Evolutionary conservation across 1,284 basidiomycete genomes (phyloP), one percentile per base, ranked within the genome.

Genomic region (Cutaneotrichosporon sp.): DNA sequence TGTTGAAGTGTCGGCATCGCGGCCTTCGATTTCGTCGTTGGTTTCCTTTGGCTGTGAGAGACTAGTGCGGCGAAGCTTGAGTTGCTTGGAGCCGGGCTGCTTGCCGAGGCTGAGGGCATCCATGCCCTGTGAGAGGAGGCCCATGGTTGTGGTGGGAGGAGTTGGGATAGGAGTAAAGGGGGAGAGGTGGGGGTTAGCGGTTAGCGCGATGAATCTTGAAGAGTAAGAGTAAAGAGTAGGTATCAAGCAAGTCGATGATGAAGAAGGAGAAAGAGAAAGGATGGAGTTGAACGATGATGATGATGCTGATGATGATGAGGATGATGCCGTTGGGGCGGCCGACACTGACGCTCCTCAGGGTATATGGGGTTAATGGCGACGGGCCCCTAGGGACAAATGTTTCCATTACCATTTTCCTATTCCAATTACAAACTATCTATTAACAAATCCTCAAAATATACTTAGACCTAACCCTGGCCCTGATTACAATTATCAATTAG

Each of bases 1-100:
- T 8, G 66, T 67, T 27, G 60, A 63, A 8, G 68, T 72, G 60
- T 75, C 72, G 43, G 79, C 64, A 27, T 61, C 65, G 45, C 64
- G 61, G 3, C 66, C 70, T 34, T 70, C 66, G 26, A 25, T 25
- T 10, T 35, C 22, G 26, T 58, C 64, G 2, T 60, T 62, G 35
- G 59, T 50, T 19, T 46, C 60, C 37, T 44, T 32, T 3, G 54
- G 43, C 6, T 52, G 52, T 11, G 58, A 56, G 14, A 54, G 44
- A 16, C 59, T 60, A 5, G 49, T 44, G 33, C 64, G 55, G 12
- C 61, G 48, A 0, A 48, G 49, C 43, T 55, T 53, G 49, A 25
- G n/a, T n/a, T n/a, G 22, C 33, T 26, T 43, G 24, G 32, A 19
- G 39, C 44, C 31, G 19, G 16, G 17, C n/a, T n/a, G n/a, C 22